phyloP scores from a whole-genome alignment of 352 stramenopile genomes.

The Paralagenidium karlingii region DNA sequence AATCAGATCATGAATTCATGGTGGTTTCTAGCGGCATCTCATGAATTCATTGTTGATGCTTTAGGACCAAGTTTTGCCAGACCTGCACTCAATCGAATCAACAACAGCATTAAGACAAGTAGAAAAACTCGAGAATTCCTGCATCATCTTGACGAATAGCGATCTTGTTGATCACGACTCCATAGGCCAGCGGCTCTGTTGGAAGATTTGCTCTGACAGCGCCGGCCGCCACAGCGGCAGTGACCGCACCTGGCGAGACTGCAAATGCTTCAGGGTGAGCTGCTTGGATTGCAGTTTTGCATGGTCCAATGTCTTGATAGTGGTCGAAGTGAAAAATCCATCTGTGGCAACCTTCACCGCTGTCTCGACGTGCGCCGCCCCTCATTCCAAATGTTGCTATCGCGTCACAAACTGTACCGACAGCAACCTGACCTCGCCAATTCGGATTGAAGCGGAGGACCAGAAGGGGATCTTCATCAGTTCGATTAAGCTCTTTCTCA shows the following conservation, averaged over 20 bases:
- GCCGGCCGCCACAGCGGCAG: slow-evolving; percentile 3
- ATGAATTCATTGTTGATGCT: too few species aligned
- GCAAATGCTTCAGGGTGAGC: slow-evolving; percentile 8
- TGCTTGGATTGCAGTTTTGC: slow-evolving; percentile 3
- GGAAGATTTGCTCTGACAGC: slow-evolving; percentile 6
- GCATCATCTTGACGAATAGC: slow-evolving; percentile 8
- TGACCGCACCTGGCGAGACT: slow-evolving; percentile 5
- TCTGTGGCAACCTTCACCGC: slow-evolving; percentile 5
- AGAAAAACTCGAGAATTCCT: slow-evolving; percentile 6
- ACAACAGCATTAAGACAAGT: too few species aligned
- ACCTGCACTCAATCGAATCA: too few species aligned
- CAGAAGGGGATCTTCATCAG: slow-evolving; percentile 8
- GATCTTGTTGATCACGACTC: slow-evolving; percentile 10
- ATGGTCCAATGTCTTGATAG: slow-evolving; percentile 8
- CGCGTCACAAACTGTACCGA: slow-evolving; percentile 6
- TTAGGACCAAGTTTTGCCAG: too few species aligned
- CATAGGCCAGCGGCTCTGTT: slow-evolving; percentile 7
- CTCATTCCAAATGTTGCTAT: slow-evolving; percentile 11
- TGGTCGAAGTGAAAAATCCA: slow-evolving; percentile 10
- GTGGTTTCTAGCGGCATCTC: too few species aligned
- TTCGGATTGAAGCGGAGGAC: slow-evolving; percentile 8
- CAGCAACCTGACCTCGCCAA: slow-evolving; percentile 5
- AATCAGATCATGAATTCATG: too few species aligned
- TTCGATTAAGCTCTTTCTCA: slow-evolving; percentile 8
- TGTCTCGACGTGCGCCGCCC: slow-evolving; percentile 4